Conservation (phyloP, 441 rosid genomes). For the Jatropha multifida region DNA sequence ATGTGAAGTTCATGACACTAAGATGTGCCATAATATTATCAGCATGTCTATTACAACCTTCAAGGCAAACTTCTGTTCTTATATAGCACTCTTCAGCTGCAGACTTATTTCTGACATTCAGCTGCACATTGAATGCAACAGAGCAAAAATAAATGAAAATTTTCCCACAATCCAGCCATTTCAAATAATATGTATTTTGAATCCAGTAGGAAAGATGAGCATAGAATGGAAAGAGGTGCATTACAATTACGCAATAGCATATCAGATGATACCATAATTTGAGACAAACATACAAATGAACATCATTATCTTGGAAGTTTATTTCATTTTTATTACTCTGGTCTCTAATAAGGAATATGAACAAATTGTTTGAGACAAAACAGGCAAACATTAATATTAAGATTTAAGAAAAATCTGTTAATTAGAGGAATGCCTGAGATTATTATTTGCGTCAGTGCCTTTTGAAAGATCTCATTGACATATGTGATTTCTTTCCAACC, state of each 20-base stretch:
- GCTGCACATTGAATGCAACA: conserved; percentile 50
- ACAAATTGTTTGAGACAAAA: conserved; percentile 11
- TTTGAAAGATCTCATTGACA: not conserved
- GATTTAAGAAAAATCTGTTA: not conserved
- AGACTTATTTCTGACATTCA: conserved; percentile 94
- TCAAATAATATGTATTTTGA: conserved; percentile 15
- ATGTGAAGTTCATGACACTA: conserved; percentile 18
- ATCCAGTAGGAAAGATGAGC: conserved; percentile 12
- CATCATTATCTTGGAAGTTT: conserved; percentile 7
- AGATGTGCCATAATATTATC: conserved; percentile 8
- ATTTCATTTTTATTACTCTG: not conserved
- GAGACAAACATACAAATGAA: not conserved
- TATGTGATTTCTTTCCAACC: not conserved
- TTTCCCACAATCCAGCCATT: conserved; percentile 6
- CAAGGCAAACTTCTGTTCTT: conserved; percentile 92
- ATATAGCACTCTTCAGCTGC: conserved; percentile 93
- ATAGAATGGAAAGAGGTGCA: not conserved
- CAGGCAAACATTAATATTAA: not conserved
- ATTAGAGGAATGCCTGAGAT: not conserved
- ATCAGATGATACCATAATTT: not conserved
- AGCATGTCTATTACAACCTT: conserved; percentile 55
- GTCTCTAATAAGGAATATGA: conserved; percentile 8
- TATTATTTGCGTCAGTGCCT: conserved; percentile 11
- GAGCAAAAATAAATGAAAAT: conserved; percentile 15
- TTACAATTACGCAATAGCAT: conserved; percentile 5